These are phyloP conservation scores for Ceratobasidium sp. DNA, from an alignment of 1,284 basidiomycete species.

Conservation along the genomic window DNA sequence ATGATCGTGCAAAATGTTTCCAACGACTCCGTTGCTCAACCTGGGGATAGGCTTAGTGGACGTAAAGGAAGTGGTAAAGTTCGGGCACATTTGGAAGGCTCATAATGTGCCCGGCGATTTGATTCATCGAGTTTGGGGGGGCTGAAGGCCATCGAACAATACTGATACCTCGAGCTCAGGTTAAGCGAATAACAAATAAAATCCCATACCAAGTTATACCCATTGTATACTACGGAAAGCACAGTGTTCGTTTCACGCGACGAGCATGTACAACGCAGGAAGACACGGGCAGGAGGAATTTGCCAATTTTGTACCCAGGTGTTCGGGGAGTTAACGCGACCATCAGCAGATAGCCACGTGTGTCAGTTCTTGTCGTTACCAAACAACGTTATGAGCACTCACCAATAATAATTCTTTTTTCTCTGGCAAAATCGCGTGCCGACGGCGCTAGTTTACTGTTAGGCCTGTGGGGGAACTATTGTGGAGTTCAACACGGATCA, in stretches of 20 bases:
- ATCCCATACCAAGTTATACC: conserved; percentile 41
- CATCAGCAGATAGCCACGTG: neutral
- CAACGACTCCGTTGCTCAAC: conserved; percentile 40
- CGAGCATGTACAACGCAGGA: neutral
- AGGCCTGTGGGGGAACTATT: neutral
- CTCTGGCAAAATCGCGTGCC: neutral
- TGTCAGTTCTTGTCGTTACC: neutral
- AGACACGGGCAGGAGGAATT: neutral
- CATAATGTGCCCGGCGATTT: conserved; percentile 36
- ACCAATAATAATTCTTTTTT: neutral
- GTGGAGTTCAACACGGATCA: conserved; percentile 44
- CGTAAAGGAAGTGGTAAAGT: neutral
- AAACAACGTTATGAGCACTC: neutral
- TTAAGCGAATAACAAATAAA: neutral
- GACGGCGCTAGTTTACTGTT: neutral
- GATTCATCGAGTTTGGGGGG: conserved; percentile 25
- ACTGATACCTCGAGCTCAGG: conserved; percentile 9
- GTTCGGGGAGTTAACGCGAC: no score
- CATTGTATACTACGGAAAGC: conserved; percentile 12
- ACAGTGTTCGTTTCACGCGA: neutral
- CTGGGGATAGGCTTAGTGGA: neutral
- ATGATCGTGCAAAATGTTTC: conserved; percentile 39
- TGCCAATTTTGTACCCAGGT: neutral
- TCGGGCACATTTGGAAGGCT: conserved; percentile 37
- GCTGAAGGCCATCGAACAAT: conserved; percentile 38